Evolutionary conservation across 352 stramenopile genomes (phyloP).

Genomic region (Phytophthora kernoviae): DNA sequence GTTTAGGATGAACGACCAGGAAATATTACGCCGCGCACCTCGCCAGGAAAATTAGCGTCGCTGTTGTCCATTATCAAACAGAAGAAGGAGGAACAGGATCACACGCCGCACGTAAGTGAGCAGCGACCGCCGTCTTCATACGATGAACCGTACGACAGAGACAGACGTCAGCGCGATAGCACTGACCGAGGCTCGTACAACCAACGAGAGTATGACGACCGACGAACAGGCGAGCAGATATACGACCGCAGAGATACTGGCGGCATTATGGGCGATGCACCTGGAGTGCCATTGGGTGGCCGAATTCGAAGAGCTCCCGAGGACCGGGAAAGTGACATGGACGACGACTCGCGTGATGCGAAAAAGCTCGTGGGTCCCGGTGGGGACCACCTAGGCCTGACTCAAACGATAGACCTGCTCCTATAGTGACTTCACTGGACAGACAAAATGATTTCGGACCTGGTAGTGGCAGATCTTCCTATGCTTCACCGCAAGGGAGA

Average conservation of each 20-base stretch:
- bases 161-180: conserved; percentile 18
- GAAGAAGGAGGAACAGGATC: conserved; percentile 61
- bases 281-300: conserved; percentile 26
- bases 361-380: conserved; percentile 75
- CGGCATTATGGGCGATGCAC: conserved; percentile 34
- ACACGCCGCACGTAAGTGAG: conserved; percentile 20
- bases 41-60: conserved; percentile 67
- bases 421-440: conserved; percentile 50
- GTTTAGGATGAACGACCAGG: conserved; percentile 27
- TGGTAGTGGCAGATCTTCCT: conserved; percentile 29
- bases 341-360: conserved; percentile 40
- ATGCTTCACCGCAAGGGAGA: conserved; percentile 18
- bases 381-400: conserved; percentile 66
- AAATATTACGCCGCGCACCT: conserved; percentile 46
- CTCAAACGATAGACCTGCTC: conserved; percentile 46
- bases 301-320: conserved; percentile 32
- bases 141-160: conserved; percentile 18
- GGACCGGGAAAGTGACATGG: conserved; percentile 28
- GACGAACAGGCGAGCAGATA: conserved; percentile 16
- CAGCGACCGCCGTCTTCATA: conserved; percentile 9
- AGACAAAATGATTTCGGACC: conserved; percentile 27
- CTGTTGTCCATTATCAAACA: conserved; percentile 87
- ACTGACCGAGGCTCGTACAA: conserved; percentile 11
- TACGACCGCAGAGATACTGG: conserved; percentile 26
- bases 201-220: conserved; percentile 28